Conservation (phyloP, 2,329 filamentous ascomycete species). For the Akanthomyces muscarius region DNA sequence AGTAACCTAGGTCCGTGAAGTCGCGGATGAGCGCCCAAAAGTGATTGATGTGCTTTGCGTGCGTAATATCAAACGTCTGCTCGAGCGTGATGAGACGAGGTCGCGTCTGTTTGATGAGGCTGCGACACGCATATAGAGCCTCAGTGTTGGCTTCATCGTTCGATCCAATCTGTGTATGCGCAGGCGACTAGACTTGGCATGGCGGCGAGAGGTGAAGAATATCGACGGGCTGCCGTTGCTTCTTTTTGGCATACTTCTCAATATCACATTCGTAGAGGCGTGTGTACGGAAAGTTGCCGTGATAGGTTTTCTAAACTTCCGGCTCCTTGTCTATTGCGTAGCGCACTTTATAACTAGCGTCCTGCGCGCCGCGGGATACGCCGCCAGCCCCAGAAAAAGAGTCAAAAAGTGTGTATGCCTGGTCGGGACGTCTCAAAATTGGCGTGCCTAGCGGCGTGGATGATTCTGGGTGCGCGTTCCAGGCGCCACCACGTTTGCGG, state of each 20-base stretch:
- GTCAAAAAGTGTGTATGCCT: conserved; percentile 65
- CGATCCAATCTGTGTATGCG: conserved; percentile 63
- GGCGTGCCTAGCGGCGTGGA: neutral
- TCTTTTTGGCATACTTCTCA: conserved; percentile 44
- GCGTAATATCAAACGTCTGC: conserved; percentile 67
- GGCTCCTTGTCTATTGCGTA: conserved; percentile 62
- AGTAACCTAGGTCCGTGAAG: conserved; percentile 64
- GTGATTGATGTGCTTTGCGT: conserved; percentile 47
- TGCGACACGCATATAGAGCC: conserved; percentile 48
- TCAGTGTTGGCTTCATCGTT: conserved; percentile 69
- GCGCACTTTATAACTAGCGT: conserved; percentile 52
- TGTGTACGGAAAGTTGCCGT: conserved; percentile 51
- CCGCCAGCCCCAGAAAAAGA: conserved; percentile 72
- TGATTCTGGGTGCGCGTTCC: conserved; percentile 8
- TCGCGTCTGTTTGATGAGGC: conserved; percentile 52
- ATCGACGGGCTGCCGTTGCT: conserved; percentile 49
- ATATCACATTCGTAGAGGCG: conserved; percentile 46
- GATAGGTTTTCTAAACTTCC: conserved; percentile 55
- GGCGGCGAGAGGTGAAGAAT: conserved; percentile 73
- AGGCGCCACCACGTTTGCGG: conserved; percentile 14
- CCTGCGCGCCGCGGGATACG: conserved; percentile 58
- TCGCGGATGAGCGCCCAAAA: conserved; percentile 59
- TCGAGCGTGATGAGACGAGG: conserved; percentile 74
- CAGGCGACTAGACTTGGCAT: conserved; percentile 71
- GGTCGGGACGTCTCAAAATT: conserved; percentile 23